These are phyloP conservation scores for Beauveria caledonica DNA, from an alignment of 2,329 filamentous ascomycete species.

Conservation along the genomic window DNA sequence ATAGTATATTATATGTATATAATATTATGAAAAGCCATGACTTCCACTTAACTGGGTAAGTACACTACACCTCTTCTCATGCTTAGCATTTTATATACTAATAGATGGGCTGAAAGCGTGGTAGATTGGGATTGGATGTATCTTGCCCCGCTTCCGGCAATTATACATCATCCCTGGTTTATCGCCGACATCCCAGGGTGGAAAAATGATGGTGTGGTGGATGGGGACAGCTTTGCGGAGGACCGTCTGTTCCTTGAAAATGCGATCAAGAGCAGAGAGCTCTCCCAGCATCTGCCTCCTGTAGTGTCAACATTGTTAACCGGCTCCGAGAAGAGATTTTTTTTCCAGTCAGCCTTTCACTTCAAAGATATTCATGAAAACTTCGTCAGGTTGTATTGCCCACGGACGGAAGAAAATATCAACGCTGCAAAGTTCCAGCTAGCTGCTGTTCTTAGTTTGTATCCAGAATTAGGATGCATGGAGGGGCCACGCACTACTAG, in stretches of 20 bases:
- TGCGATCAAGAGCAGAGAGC: background rate
- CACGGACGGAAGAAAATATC: background rate
- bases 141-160: background rate
- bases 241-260: slow-evolving; percentile 2
- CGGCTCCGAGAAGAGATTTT: background rate
- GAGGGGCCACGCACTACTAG: background rate
- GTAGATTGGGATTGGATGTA: slow-evolving; percentile 7
- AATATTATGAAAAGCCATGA: background rate
- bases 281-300: background rate
- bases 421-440: background rate
- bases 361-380: background rate
- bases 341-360: slow-evolving; percentile 9
- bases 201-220: background rate
- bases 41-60: slow-evolving; percentile 1
- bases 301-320: background rate
- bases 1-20: background rate
- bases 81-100: background rate
- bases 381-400: slow-evolving; percentile 2
- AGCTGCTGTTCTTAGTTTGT: background rate
- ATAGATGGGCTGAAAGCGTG: background rate
- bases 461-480: slow-evolving; percentile 2
- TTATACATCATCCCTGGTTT: slow-evolving; percentile 8
- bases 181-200: slow-evolving; percentile 1
- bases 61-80: background rate
- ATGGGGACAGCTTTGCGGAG: background rate